These are phyloP conservation scores for Cladosporium sp. DNA, from an alignment of 2,329 filamentous ascomycete genomes.

Conservation along the genomic window DNA sequence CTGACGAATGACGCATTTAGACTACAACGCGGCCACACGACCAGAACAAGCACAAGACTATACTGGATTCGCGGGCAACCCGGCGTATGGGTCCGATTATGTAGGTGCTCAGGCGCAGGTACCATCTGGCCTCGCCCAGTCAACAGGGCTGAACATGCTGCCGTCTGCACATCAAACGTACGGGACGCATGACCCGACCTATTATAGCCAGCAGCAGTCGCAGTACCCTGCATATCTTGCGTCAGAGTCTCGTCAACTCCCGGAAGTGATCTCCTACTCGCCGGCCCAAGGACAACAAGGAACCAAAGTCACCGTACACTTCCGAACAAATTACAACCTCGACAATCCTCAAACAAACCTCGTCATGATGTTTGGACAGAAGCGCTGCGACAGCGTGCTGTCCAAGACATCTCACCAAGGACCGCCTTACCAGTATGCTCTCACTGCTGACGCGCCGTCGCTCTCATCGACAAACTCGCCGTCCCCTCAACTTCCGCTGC, in stretches of 20 bases:
- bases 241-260: conserved; percentile 55
- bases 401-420: conserved; percentile 53
- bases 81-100: conserved; percentile 47
- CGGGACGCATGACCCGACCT: conserved; percentile 46
- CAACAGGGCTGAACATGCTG: conserved; percentile 42
- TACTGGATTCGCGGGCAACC: conserved; percentile 43
- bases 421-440: conserved; percentile 63
- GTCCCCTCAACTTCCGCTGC: conserved; percentile 55
- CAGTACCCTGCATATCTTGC: conserved; percentile 64
- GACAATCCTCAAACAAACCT: conserved; percentile 45
- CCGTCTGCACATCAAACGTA: conserved; percentile 36
- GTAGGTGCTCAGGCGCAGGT: conserved; percentile 46
- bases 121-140: conserved; percentile 44
- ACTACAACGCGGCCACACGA: conserved; percentile 55
- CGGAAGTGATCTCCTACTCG: conserved; percentile 64
- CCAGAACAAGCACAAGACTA: conserved; percentile 54
- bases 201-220: conserved; percentile 54
- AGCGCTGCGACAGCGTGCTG: conserved; percentile 65
- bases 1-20: conserved; percentile 49
- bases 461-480: conserved; percentile 54
- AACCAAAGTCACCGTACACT: conserved; percentile 67
- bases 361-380: conserved; percentile 75
- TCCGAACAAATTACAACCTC: conserved; percentile 72
- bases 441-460: conserved; percentile 68
- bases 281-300: conserved; percentile 66